Conservation (phyloP, 129 eudicot genomes). For the Centaurea solstitialis region DNA sequence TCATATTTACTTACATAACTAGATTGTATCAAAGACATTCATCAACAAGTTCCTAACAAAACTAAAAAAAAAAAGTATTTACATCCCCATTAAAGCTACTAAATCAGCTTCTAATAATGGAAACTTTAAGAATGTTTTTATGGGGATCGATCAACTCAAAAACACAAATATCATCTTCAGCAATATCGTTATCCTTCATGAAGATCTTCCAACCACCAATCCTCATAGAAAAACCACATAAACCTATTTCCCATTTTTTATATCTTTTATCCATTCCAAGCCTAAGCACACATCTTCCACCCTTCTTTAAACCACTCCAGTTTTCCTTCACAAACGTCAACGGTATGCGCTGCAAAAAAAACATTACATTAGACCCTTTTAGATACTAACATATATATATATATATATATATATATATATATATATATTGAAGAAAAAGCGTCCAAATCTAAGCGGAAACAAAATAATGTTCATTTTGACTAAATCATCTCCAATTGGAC, state of each 20-base stretch:
- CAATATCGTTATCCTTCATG: constrained; percentile 17
- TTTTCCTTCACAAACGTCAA: background rate
- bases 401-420: too few species aligned
- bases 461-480: background rate
- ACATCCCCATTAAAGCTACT: background rate
- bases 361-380: background rate
- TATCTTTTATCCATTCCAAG: background rate
- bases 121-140: constrained; percentile 9
- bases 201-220: constrained; percentile 30
- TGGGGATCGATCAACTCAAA: constrained; percentile 26
- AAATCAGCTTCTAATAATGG: constrained; percentile 11
- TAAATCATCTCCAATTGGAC: too few species aligned
- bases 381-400: background rate
- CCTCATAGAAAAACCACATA: background rate
- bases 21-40: background rate
- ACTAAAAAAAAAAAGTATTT: background rate
- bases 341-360: background rate
- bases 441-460: background rate
- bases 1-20: background rate
- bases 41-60: background rate
- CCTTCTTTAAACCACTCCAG: background rate
- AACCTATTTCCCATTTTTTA: background rate
- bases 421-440: background rate
- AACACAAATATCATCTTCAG: constrained; percentile 35
- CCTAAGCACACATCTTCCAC: background rate